Percentiles rank a stretch among this genome's conserved stretches.
Evolutionary conservation across 139 green algal genomes (phyloP).

Genomic region (Coccomyxa sp.): DNA sequence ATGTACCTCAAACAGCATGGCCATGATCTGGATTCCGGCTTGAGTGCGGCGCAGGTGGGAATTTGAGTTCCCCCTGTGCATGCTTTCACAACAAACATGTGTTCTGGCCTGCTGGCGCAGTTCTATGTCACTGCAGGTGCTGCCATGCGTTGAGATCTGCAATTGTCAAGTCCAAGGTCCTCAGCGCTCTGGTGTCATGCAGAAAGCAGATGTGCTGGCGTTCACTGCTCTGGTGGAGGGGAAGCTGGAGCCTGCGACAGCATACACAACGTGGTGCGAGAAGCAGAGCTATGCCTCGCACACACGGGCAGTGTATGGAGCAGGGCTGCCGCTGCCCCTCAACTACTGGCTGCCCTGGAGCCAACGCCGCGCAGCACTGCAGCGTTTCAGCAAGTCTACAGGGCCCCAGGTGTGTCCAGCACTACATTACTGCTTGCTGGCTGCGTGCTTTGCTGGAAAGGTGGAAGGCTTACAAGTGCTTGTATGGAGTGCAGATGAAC

Average conservation of each 20-base stretch:
- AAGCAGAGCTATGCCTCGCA: constrained; percentile 34
- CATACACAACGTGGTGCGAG: constrained; percentile 51
- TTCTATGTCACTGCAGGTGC: too few species aligned
- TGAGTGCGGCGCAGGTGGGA: constrained; percentile 31
- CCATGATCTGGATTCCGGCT: constrained; percentile 42
- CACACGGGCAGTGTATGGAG: constrained; percentile 43
- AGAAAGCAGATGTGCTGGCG: constrained; percentile 22
- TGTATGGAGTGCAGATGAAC: too few species aligned
- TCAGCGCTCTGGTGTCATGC: not conserved
- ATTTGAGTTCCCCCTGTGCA: constrained; percentile 14
- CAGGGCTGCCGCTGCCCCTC: constrained; percentile 50
- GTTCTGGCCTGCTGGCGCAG: not conserved
- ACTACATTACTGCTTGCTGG: too few species aligned
- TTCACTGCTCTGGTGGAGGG: constrained; percentile 35
- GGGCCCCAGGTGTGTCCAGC: constrained; percentile 38
- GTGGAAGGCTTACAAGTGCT: too few species aligned
- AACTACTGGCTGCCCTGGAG: constrained; percentile 49
- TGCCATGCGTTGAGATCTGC: too few species aligned
- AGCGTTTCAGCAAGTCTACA: constrained; percentile 23
- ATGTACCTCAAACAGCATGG: not conserved
- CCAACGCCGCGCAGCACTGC: constrained; percentile 27
- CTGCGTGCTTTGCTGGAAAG: too few species aligned
- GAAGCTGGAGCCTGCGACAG: constrained; percentile 43
- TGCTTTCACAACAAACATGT: too few species aligned
- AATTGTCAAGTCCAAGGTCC: too few species aligned